Evolutionary conservation across 1,284 basidiomycete genomes (phyloP), one percentile per base, ranked within the genome.

Genomic region (Phaffia rhodozyma): DNA sequence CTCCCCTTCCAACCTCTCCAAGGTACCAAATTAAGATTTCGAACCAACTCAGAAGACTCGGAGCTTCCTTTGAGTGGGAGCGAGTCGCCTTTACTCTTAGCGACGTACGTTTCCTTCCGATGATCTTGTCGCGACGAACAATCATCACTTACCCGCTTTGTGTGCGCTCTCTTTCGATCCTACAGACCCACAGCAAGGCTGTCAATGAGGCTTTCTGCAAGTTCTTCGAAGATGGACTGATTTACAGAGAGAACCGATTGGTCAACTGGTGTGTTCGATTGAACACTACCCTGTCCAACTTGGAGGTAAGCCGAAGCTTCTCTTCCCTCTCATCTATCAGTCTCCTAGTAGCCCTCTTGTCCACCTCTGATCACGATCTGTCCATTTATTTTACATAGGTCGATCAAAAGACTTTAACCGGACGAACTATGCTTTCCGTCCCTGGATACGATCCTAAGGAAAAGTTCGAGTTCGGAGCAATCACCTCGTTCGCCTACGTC

Each of bases 251-350:
- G 23, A 98, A 97, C 75, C 85, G 94, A 48, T 83, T 99, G 59
- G 94, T 98, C 69, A 97, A 98, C 75, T 98, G 96, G 94, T 99
- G 94, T 80, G 89, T 92, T 66, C 83, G 85, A 73, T 78, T 99
- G 67, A 97, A 97, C 76, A 99, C 96, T 11, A 96, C 93, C 0
- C 79, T 99, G 9, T 97, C 93, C 58, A 97, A 97, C 76, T 81
- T 98, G 62, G 96, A 98, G 82, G 87, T 86, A 59, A 55, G 74
- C 69, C 13, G 55, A 23, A 18, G 20, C 23, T 47, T 9, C n/a
- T 63, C 23, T 20, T 52, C 25, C 25, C 11, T 51, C 53, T 38
- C 13, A 34, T 29, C 43, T 16, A 7, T 58, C 55, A 2, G 13
- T 43, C 38, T 43, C 30, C 30, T 51, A 13, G 32, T n/a, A n/a